A percentile compares a stretch with the other conserved stretches of the same genome.
Conservation (phyloP, 2,329 filamentous ascomycete genomes). For the Penicillium sp. region DNA sequence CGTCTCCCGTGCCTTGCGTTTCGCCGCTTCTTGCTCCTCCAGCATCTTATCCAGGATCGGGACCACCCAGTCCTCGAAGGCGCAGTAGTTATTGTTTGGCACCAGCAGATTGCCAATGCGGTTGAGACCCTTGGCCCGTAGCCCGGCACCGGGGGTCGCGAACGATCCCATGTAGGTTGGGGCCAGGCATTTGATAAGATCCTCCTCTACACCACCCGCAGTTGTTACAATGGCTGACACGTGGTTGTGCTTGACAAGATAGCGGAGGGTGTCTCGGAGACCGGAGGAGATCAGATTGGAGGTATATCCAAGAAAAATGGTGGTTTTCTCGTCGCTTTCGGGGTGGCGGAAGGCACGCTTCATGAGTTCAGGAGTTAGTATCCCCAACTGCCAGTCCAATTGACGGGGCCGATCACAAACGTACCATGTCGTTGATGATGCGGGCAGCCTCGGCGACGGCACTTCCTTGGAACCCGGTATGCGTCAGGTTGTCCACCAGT, state of each 20-base stretch:
- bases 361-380: constrained; percentile 4
- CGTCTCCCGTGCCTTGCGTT: constrained; percentile 47
- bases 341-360: constrained; percentile 76
- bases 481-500: constrained; percentile 71
- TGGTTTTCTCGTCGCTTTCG: constrained; percentile 73
- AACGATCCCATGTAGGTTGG: constrained; percentile 92
- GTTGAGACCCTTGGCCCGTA: constrained; percentile 84
- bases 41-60: constrained; percentile 94
- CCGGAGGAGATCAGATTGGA: constrained; percentile 97
- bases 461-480: constrained; percentile 80
- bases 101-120: constrained; percentile 94
- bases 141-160: constrained; percentile 65
- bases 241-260: constrained; percentile 86
- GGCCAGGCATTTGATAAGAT: constrained; percentile 96
- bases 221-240: constrained; percentile 92
- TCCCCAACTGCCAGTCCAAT: background rate
- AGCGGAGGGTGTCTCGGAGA: constrained; percentile 83
- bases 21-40: constrained; percentile 81
- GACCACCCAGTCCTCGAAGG: constrained; percentile 95
- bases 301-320: constrained; percentile 95
- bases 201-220: constrained; percentile 91
- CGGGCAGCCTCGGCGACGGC: constrained; percentile 80
- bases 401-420: background rate
- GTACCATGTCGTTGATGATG: constrained; percentile 94
- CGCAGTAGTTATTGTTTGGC: constrained; percentile 94